These are phyloP conservation scores for Patellaria atrata DNA, from an alignment of 495 filamentous ascomycete genomes.

Conservation along the genomic window DNA sequence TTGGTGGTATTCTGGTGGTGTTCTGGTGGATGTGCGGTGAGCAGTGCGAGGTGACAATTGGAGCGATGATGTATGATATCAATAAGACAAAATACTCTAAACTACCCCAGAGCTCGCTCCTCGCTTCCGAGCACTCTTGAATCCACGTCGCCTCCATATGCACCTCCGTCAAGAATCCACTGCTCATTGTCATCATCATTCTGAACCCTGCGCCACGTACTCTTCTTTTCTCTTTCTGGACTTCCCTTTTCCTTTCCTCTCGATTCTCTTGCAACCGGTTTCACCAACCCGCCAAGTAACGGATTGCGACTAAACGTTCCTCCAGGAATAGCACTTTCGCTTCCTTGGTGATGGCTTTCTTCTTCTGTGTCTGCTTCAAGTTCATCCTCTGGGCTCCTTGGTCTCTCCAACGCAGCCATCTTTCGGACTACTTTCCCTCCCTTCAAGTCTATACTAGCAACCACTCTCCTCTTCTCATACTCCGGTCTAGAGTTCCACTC, in stretches of 20 bases:
- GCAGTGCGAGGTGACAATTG: too few relatives aligned
- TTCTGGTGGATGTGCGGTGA: too few relatives aligned
- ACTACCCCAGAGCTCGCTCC: too few relatives aligned
- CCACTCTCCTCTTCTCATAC: slow-evolving; percentile 80
- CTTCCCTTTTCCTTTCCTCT: slow-evolving; percentile 17
- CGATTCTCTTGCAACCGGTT: slow-evolving; percentile 54
- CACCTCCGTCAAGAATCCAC: slow-evolving; percentile 79
- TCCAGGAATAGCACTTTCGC: slow-evolving; percentile 24
- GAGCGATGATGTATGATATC: too few relatives aligned
- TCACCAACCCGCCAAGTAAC: slow-evolving; percentile 61
- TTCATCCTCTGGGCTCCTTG: slow-evolving; percentile 29
- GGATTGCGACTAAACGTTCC: slow-evolving; percentile 76
- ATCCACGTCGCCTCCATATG: slow-evolving; percentile 54
- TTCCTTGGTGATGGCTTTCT: slow-evolving; percentile 9
- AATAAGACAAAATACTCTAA: too few relatives aligned
- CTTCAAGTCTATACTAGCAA: slow-evolving; percentile 73
- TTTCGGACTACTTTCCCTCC: slow-evolving; percentile 61
- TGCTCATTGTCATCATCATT: slow-evolving; percentile 88
- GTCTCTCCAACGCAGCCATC: slow-evolving; percentile 46
- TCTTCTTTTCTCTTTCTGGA: slow-evolving; percentile 32
- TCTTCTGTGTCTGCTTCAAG: slow-evolving; percentile 27
- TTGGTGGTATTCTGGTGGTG: too few relatives aligned
- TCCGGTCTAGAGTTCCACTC: slow-evolving; percentile 84
- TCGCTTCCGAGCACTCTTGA: too few relatives aligned
- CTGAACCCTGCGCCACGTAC: slow-evolving; percentile 77